Evolutionary conservation across 2,329 filamentous ascomycete genomes (phyloP).

Genomic region (Neophaeococcomyces mojaviensis): DNA sequence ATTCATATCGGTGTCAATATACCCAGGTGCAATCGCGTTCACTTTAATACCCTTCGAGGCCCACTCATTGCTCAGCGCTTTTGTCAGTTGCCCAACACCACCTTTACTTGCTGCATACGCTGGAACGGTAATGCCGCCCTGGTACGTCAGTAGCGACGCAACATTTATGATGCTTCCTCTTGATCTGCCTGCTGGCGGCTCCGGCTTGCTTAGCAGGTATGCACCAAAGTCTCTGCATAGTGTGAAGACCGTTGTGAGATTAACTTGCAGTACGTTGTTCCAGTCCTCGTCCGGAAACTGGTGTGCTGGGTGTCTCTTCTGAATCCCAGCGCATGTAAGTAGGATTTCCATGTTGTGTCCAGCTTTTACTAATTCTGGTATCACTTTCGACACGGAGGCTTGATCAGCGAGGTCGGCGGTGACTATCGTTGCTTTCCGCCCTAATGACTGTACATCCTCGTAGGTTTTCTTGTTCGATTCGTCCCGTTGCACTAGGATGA

Average conservation of each 20-base stretch:
- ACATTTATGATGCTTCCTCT: conserved; percentile 65
- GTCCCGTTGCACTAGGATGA: conserved; percentile 44
- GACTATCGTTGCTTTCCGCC: conserved; percentile 36
- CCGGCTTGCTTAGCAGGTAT: conserved; percentile 60
- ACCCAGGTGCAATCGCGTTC: conserved; percentile 83
- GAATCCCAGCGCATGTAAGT: conserved; percentile 81
- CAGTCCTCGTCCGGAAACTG: conserved; percentile 71
- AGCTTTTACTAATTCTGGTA: conserved; percentile 32
- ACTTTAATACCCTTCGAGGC: conserved; percentile 69
- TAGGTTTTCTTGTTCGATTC: conserved; percentile 39
- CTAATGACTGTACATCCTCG: conserved; percentile 31
- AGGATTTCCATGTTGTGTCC: conserved; percentile 63
- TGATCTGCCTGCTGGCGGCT: conserved; percentile 21
- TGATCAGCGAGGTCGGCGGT: conserved; percentile 38
- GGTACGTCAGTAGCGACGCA: conserved; percentile 71
- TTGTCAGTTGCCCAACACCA: conserved; percentile 75
- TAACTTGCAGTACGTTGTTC: conserved; percentile 76
- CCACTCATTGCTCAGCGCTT: conserved; percentile 83
- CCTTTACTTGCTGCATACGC: conserved; percentile 84
- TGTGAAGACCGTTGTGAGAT: conserved; percentile 73
- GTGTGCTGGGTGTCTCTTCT: conserved; percentile 67
- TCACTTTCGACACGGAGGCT: conserved; percentile 33
- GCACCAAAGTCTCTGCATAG: conserved; percentile 69
- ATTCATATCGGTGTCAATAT: conserved; percentile 95
- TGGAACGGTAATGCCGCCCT: conserved; percentile 80